Evolutionary conservation across 179 eudicot genomes (phyloP).

Genomic region (Gypsophila paniculata): DNA sequence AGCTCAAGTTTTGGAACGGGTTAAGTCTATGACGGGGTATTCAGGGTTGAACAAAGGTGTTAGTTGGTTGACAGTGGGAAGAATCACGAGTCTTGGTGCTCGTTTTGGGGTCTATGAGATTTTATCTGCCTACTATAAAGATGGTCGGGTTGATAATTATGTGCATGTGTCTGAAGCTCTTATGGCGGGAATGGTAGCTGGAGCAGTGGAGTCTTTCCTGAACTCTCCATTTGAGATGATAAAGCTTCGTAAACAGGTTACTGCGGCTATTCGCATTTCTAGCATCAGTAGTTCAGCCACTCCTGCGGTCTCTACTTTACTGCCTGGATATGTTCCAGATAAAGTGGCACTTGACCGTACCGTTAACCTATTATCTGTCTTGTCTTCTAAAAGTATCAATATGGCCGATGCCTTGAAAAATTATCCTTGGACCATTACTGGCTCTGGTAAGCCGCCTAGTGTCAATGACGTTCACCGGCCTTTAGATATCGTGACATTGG

Average conservation of each 20-base stretch:
- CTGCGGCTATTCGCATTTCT: conserved; percentile 51
- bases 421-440: conserved; percentile 95
- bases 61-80: conserved; percentile 65
- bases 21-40: conserved; percentile 55
- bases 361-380: conserved; percentile 58
- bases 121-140: conserved; percentile 73
- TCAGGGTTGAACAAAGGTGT: conserved; percentile 74
- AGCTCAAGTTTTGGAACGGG: conserved; percentile 54
- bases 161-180: conserved; percentile 76
- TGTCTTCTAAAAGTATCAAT: conserved; percentile 43
- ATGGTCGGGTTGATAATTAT: conserved; percentile 75
- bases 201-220: conserved; percentile 59
- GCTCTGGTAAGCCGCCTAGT: conserved; percentile 84
- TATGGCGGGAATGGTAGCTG: conserved; percentile 72
- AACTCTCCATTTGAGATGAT: conserved; percentile 87
- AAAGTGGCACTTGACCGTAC: conserved; percentile 52
- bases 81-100: conserved; percentile 61
- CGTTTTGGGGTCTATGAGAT: conserved; percentile 85
- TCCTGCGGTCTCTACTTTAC: conserved; percentile 48
- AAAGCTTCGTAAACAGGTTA: conserved; percentile 81
- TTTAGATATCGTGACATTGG: conserved; percentile 56
- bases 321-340: conserved; percentile 52
- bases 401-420: conserved; percentile 56
- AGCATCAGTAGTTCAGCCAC: conserved; percentile 25
- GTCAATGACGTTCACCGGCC: conserved; percentile 53